These are phyloP conservation scores for Galerina marginata DNA, from an alignment of 768 basidiomycete genomes.

Conservation along the genomic window DNA sequence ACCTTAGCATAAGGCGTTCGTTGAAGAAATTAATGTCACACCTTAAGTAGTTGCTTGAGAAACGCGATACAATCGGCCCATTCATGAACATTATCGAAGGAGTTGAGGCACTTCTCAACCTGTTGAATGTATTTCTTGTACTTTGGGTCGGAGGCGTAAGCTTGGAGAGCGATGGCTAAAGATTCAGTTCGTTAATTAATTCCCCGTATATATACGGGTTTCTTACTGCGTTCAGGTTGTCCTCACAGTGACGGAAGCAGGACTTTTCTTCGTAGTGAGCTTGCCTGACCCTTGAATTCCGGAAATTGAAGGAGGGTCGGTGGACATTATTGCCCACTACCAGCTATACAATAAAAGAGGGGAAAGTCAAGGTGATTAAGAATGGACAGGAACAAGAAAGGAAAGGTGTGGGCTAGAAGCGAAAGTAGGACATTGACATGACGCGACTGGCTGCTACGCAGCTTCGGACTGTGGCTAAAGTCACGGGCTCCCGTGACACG, in stretches of 20 bases:
- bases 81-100: slow-evolving; percentile 96
- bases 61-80: slow-evolving; percentile 99
- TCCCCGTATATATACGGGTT: neutral
- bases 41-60: slow-evolving; percentile 91
- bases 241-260: slow-evolving; percentile 46
- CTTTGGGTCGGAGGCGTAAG: slow-evolving; percentile 83
- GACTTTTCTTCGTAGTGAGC: slow-evolving; percentile 39
- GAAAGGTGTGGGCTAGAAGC: too few relatives aligned
- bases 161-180: slow-evolving; percentile 55
- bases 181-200: slow-evolving; percentile 7
- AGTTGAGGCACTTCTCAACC: slow-evolving; percentile 90
- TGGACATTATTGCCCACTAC: slow-evolving; percentile 30
- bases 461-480: neutral
- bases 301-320: slow-evolving; percentile 32
- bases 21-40: slow-evolving; percentile 32
- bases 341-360: neutral
- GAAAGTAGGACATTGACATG: neutral
- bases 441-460: neutral
- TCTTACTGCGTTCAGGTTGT: slow-evolving; percentile 58
- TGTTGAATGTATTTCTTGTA: slow-evolving; percentile 93
- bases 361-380: neutral
- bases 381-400: neutral
- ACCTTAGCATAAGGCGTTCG: slow-evolving; percentile 6
- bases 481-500: slow-evolving; percentile 2
- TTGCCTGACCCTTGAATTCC: slow-evolving; percentile 39